Conservation (phyloP, 495 filamentous ascomycete species). For the Penicillium samsonianum region DNA sequence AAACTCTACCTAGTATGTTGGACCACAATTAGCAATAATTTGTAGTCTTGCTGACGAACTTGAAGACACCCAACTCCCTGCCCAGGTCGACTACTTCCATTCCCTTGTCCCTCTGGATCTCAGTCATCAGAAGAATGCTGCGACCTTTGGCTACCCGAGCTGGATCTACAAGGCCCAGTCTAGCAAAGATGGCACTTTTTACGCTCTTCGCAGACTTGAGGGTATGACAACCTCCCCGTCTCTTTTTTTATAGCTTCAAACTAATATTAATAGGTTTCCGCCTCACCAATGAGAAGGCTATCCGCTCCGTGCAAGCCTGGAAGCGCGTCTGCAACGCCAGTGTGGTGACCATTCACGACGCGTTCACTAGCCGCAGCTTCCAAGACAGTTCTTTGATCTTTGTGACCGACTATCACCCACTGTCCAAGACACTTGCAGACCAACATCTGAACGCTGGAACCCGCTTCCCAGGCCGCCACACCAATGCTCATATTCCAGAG, state of each 20-base stretch:
- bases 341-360: conserved; percentile 85
- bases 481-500: conserved; percentile 63
- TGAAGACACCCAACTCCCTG: conserved; percentile 68
- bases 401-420: conserved; percentile 88
- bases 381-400: conserved; percentile 94
- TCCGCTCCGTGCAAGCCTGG: conserved; percentile 86
- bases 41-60: conserved; percentile 12
- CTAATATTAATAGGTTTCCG: conserved; percentile 58
- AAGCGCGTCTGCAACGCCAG: conserved; percentile 79
- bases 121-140: conserved; percentile 70
- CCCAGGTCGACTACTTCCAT: conserved; percentile 80
- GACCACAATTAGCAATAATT: background rate
- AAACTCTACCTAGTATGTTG: conserved; percentile 76
- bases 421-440: conserved; percentile 86
- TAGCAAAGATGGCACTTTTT: conserved; percentile 79
- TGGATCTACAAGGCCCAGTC: conserved; percentile 97
- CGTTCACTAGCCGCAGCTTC: conserved; percentile 90
- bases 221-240: conserved; percentile 39
- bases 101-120: conserved; percentile 89
- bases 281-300: conserved; percentile 84
- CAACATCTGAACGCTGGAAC: conserved; percentile 67
- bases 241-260: background rate
- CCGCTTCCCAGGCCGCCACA: conserved; percentile 48
- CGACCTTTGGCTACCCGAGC: conserved; percentile 79
- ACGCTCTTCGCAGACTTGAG: conserved; percentile 83